phyloP scores from a whole-genome alignment of 495 filamentous ascomycete genomes.

The Staphylotrichum tortipilum region DNA sequence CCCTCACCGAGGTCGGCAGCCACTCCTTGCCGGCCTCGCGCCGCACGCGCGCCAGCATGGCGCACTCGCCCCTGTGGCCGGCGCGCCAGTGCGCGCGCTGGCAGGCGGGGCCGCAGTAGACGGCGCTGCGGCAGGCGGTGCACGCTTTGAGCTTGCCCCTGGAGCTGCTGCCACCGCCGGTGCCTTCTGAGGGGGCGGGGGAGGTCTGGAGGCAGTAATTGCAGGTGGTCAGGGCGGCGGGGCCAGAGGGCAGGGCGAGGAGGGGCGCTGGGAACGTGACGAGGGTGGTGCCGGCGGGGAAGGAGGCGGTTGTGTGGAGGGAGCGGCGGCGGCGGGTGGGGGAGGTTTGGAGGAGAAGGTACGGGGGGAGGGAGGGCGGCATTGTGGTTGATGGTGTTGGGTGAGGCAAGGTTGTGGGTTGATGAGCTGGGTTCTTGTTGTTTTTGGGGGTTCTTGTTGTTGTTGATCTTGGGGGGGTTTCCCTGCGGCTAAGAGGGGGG shows the following conservation, averaged over 20 bases:
- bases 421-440: not conserved
- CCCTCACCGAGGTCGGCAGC: conserved; percentile 42
- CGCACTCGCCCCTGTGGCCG: conserved; percentile 46
- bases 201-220: conserved; percentile 30
- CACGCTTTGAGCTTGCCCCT: conserved; percentile 43
- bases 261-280: conserved; percentile 31
- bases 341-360: conserved; percentile 1
- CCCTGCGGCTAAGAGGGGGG: too few relatives aligned
- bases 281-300: conserved; percentile 34
- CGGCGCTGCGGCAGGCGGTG: conserved; percentile 37
- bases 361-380: conserved; percentile 12
- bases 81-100: conserved; percentile 49
- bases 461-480: not conserved
- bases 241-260: conserved; percentile 35
- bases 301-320: conserved; percentile 25
- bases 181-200: not conserved
- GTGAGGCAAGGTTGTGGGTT: not conserved
- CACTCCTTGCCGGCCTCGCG: conserved; percentile 16
- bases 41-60: conserved; percentile 28
- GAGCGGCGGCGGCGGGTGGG: conserved; percentile 20
- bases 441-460: not conserved
- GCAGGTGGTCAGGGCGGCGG: conserved; percentile 30
- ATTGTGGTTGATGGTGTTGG: conserved; percentile 3
- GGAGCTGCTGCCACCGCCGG: too few relatives aligned
- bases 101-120: conserved; percentile 47